A percentile compares a stretch with the other conserved stretches of the same genome.
These are phyloP conservation scores for Epichloe elymi DNA, from an alignment of 2,329 filamentous ascomycete genomes.

Conservation along the genomic window DNA sequence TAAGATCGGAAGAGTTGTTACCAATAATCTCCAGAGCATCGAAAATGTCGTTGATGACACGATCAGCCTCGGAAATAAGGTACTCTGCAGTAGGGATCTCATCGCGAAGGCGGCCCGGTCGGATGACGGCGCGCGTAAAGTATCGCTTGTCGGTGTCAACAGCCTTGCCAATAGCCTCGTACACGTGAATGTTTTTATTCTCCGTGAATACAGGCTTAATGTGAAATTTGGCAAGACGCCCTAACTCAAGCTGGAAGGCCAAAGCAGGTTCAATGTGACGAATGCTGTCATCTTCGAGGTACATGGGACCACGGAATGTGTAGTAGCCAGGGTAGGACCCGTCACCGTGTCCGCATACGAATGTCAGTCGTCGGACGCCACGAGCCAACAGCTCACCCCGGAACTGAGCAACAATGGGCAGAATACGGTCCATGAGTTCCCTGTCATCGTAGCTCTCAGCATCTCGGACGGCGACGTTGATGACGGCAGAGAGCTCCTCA, in stretches of 20 bases:
- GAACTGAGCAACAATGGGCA: constrained; percentile 62
- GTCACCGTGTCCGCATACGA: constrained; percentile 90
- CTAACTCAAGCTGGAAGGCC: constrained; percentile 96
- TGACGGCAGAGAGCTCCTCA: constrained; percentile 79
- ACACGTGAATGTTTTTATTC: constrained; percentile 98
- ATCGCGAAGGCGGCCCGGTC: constrained; percentile 85
- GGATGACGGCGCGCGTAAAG: constrained; percentile 92
- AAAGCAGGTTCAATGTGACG: constrained; percentile 93
- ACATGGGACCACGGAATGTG: constrained; percentile 89
- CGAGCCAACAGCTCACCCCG: constrained; percentile 73
- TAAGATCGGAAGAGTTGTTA: constrained; percentile 97
- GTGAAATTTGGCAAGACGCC: constrained; percentile 88
- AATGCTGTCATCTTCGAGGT: constrained; percentile 86
- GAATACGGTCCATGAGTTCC: constrained; percentile 65
- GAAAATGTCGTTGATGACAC: constrained; percentile 93
- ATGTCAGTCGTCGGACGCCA: constrained; percentile 79
- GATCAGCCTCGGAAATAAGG: constrained; percentile 91
- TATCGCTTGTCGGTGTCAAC: constrained; percentile 96
- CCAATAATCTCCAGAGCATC: constrained; percentile 97
- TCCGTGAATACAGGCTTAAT: constrained; percentile 98
- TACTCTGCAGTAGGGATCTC: constrained; percentile 99
- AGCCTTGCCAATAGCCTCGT: constrained; percentile 89
- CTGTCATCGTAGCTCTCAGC: constrained; percentile 71
- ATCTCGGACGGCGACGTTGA: constrained; percentile 85
- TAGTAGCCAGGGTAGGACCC: constrained; percentile 94